These are phyloP conservation scores for Pyricularia sp. DNA, from an alignment of 2,329 filamentous ascomycete genomes.

Conservation along the genomic window DNA sequence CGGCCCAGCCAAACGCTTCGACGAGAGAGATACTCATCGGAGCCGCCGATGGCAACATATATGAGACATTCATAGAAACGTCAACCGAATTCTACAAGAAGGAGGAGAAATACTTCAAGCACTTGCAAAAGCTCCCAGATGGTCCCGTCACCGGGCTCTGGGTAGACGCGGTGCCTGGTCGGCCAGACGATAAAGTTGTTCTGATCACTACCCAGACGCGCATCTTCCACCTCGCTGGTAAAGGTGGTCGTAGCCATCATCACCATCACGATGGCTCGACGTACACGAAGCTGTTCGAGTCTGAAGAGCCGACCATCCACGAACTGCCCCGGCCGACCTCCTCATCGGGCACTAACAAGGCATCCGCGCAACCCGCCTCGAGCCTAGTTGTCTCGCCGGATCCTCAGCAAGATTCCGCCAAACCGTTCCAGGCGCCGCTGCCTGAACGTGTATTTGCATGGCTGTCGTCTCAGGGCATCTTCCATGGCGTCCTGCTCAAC, in stretches of 20 bases:
- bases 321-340: conserved; percentile 54
- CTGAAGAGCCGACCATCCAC: conserved; percentile 69
- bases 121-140: conserved; percentile 72
- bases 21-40: conserved; percentile 91
- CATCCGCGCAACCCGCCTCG: conserved; percentile 50
- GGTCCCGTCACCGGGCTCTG: conserved; percentile 72
- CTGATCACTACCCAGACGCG: conserved; percentile 70
- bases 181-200: conserved; percentile 62
- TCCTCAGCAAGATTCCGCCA: conserved; percentile 36
- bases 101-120: conserved; percentile 86
- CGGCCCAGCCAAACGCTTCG: conserved; percentile 82
- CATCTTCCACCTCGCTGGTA: conserved; percentile 74
- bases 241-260: conserved; percentile 50
- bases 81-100: conserved; percentile 91
- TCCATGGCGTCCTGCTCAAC: conserved; percentile 70
- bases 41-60: conserved; percentile 86
- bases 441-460: conserved; percentile 77
- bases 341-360: conserved; percentile 7
- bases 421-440: conserved; percentile 43
- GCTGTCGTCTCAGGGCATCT: conserved; percentile 79
- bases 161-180: conserved; percentile 63
- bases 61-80: conserved; percentile 91
- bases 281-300: conserved; percentile 81
- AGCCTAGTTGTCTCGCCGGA: conserved; percentile 71
- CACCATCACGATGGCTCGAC: conserved; percentile 66